A percentile compares a stretch with the other conserved stretches of the same genome.
These are phyloP conservation scores for Penicillium sp. DNA, from an alignment of 2,329 filamentous ascomycete species.

Conservation along the genomic window DNA sequence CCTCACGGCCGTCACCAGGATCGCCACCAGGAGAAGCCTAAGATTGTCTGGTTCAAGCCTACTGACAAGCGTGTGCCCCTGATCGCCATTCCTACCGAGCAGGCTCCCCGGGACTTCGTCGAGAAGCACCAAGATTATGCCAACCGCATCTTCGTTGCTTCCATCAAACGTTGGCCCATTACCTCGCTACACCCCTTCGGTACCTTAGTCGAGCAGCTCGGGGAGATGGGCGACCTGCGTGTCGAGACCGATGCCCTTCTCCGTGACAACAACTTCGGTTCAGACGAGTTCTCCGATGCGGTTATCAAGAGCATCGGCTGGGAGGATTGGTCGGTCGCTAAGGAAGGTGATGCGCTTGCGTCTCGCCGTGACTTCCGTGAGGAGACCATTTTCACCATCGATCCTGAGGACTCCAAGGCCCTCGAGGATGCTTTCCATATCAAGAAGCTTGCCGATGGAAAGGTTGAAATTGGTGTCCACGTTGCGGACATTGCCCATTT, in stretches of 20 bases:
- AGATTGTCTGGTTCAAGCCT: constrained; percentile 99
- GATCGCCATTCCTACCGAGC: constrained; percentile 97
- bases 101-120: constrained; percentile 95
- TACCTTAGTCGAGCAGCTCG: constrained; percentile 94
- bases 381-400: constrained; percentile 88
- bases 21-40: constrained; percentile 91
- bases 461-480: constrained; percentile 92
- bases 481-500: constrained; percentile 96
- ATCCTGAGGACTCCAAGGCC: constrained; percentile 83
- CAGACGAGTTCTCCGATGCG: constrained; percentile 96
- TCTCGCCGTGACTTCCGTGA: constrained; percentile 86
- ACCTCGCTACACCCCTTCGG: constrained; percentile 99
- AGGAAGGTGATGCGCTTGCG: constrained; percentile 77
- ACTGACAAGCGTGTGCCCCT: constrained; percentile 98
- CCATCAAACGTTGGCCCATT: constrained; percentile 99
- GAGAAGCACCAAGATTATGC: constrained; percentile 98
- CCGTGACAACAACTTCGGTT: constrained; percentile 97
- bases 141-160: constrained; percentile 96
- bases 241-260: constrained; percentile 97
- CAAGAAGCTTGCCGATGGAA: constrained; percentile 79
- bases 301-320: constrained; percentile 90
- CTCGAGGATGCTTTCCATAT: constrained; percentile 92
- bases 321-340: constrained; percentile 85
- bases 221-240: constrained; percentile 94
- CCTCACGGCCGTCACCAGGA: constrained; percentile 72